Percentiles rank a stretch among this genome's conserved stretches.
phyloP scores from a whole-genome alignment of 2,329 filamentous ascomycete species.

The Talaromyces sp. region DNA sequence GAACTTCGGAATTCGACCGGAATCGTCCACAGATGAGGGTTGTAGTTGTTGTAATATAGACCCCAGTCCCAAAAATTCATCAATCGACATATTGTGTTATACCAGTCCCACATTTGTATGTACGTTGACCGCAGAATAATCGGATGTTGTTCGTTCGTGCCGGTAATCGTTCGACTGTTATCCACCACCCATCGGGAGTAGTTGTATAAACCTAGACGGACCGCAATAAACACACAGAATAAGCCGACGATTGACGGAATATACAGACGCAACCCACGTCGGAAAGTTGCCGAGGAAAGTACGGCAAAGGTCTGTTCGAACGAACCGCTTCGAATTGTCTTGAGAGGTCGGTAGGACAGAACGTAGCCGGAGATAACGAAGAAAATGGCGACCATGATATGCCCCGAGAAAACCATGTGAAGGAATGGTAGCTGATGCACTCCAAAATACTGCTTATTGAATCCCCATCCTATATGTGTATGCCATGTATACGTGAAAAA shows the following conservation, averaged over 20 bases:
- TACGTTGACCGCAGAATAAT: constrained; percentile 33
- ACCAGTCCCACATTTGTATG: constrained; percentile 40
- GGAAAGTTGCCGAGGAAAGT: constrained; percentile 46
- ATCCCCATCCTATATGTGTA: constrained; percentile 42
- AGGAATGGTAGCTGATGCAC: constrained; percentile 44
- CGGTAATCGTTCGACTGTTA: constrained; percentile 39
- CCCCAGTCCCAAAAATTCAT: constrained; percentile 41
- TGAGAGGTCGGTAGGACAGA: constrained; percentile 45
- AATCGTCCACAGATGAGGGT: constrained; percentile 50
- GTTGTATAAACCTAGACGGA: constrained; percentile 44
- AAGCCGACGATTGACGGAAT: constrained; percentile 43
- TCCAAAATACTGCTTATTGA: constrained; percentile 41
- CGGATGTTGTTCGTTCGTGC: constrained; percentile 47
- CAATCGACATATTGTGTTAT: constrained; percentile 35
- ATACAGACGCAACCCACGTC: constrained; percentile 45
- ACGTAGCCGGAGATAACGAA: constrained; percentile 52
- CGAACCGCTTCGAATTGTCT: constrained; percentile 37
- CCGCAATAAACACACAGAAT: constrained; percentile 42
- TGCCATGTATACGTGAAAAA: constrained; percentile 47
- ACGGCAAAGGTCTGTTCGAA: constrained; percentile 42
- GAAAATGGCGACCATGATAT: constrained; percentile 51
- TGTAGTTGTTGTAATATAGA: constrained; percentile 46
- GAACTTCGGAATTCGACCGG: constrained; percentile 48
- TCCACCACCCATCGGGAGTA: constrained; percentile 38
- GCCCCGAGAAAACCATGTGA: constrained; percentile 45